Conservation (phyloP, 805 yeast genomes). For the Isabelozyma heimii region DNA sequence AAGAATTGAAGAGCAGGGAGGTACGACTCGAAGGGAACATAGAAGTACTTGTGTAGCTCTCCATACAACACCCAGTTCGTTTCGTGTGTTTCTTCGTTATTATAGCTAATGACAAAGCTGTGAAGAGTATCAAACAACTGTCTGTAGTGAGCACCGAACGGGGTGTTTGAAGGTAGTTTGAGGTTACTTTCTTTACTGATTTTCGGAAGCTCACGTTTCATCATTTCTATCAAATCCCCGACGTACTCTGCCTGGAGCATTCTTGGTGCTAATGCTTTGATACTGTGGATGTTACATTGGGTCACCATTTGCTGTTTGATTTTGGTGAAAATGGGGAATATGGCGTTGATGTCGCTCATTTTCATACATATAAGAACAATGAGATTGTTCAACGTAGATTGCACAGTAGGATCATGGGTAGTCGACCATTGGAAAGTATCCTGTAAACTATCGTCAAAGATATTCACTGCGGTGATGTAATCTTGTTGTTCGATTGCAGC, state of each 20-base stretch:
- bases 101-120: constrained; percentile 26
- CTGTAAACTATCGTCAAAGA: constrained; percentile 31
- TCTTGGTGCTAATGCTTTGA: constrained; percentile 21
- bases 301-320: constrained; percentile 35
- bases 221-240: constrained; percentile 40
- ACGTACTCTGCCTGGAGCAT: constrained; percentile 35
- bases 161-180: constrained; percentile 24
- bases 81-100: constrained; percentile 29
- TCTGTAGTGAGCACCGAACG: constrained; percentile 22
- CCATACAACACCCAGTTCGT: constrained; percentile 62
- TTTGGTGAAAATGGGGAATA: constrained; percentile 31
- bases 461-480: constrained; percentile 17
- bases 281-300: constrained; percentile 23
- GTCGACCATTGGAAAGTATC: constrained; percentile 20
- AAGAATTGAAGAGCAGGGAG: constrained; percentile 58
- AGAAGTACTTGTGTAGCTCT: constrained; percentile 52
- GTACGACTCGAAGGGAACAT: constrained; percentile 57
- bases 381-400: constrained; percentile 43
- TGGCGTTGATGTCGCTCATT: constrained; percentile 17
- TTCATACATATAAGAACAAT: constrained; percentile 32
- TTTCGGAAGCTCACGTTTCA: constrained; percentile 38
- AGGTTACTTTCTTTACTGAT: constrained; percentile 25
- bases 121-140: constrained; percentile 27
- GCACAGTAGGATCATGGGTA: constrained; percentile 31
- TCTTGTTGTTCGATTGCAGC: constrained; percentile 17